phyloP scores from a whole-genome alignment of 164 flowering plant genomes.

The Buxus sempervirens region DNA sequence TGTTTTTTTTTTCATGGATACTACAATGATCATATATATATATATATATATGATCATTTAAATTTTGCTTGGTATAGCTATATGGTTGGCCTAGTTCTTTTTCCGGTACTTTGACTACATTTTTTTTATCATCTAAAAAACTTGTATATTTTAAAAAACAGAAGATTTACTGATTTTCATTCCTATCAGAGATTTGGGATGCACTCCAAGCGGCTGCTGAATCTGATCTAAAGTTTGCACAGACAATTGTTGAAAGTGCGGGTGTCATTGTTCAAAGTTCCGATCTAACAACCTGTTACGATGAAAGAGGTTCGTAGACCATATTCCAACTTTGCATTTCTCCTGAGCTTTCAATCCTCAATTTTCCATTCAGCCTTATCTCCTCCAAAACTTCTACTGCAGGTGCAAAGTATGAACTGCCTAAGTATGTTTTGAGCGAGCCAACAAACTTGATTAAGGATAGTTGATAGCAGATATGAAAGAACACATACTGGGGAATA shows the following conservation, averaged over 20 bases:
- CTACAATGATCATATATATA: too few relatives aligned
- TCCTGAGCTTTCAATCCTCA: background rate
- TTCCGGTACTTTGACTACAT: background rate
- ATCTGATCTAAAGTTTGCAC: conserved; percentile 70
- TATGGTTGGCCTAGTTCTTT: too few relatives aligned
- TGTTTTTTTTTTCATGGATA: too few relatives aligned
- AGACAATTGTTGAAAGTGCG: conserved; percentile 82
- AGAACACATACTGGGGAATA: conserved; percentile 11
- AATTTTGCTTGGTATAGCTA: too few relatives aligned
- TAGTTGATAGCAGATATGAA: conserved; percentile 23
- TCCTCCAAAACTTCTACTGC: conserved; percentile 21
- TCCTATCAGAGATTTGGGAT: conserved; percentile 82
- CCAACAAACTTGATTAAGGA: conserved; percentile 72
- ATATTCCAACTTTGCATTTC: background rate
- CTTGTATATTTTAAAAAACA: background rate
- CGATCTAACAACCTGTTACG: conserved; percentile 84
- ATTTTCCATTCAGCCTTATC: background rate
- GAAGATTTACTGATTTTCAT: background rate
- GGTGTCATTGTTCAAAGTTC: conserved; percentile 73
- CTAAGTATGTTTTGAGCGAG: conserved; percentile 84
- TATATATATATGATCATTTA: too few relatives aligned
- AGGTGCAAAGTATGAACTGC: conserved; percentile 94
- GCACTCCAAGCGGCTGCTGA: conserved; percentile 95
- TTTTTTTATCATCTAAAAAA: background rate
- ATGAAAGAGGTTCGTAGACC: conserved; percentile 67